phyloP scores from a whole-genome alignment of 176 grass and related monocot species.

The Raddia distichophylla region DNA sequence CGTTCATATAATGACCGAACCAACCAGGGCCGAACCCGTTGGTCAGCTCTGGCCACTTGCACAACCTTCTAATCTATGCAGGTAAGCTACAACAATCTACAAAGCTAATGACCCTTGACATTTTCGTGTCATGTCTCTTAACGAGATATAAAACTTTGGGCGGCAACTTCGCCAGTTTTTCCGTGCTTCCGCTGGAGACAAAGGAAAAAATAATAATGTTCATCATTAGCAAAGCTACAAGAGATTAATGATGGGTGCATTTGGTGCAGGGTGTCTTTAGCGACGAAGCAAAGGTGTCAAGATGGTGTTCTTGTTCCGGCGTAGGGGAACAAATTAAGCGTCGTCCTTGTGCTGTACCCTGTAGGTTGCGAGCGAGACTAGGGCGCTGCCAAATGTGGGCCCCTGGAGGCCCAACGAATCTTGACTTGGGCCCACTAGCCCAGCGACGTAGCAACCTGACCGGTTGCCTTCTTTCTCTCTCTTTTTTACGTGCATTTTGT shows the following conservation, averaged over 20 bases:
- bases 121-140: not conserved
- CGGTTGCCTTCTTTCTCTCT: not conserved
- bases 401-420: not conserved
- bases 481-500: not conserved
- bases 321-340: not conserved
- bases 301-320: not conserved
- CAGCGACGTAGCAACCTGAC: conserved; percentile 14
- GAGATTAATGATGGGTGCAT: not conserved
- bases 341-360: no score
- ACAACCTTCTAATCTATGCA: no score
- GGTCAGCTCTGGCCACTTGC: no score
- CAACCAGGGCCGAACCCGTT: no score
- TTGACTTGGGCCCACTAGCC: not conserved
- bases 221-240: not conserved
- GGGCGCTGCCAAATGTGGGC: conserved; percentile 41
- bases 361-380: no score
- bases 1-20: no score
- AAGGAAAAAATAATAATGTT: not conserved
- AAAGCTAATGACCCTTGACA: not conserved
- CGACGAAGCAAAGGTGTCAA: not conserved
- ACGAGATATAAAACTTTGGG: not conserved
- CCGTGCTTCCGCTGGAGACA: not conserved
- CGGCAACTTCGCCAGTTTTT: not conserved
- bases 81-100: no score
- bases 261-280: not conserved